Evolutionary conservation across 2,329 filamentous ascomycete genomes (phyloP), one percentile per base, ranked within the genome.

Genomic region (Diaporthe ampelina): DNA sequence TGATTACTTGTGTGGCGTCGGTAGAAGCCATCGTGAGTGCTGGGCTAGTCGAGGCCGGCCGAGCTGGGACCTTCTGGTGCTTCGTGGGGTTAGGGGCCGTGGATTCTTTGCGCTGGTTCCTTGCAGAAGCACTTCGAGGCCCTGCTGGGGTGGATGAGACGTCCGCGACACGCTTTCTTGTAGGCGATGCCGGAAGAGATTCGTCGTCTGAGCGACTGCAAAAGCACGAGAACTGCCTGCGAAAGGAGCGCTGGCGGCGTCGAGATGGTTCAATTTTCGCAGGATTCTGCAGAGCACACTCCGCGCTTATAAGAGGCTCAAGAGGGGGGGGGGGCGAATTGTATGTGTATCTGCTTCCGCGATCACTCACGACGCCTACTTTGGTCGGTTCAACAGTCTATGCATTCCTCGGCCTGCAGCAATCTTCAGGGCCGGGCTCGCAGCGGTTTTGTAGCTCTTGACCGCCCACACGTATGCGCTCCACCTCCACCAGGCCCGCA

Each of bases 201-300:
- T 65, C 59, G 59, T 65, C 43, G 26, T 50, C 43, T 17, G 26
- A 35, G 19, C 59, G 59, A 29, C 26, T 65, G 15, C 40, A 48
- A 35, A 65, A 50, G 59, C 59, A 65, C 59, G 43, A 50, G 9
- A 48, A 35, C 59, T 50, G 48, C 59, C 40, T 65, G 40, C 59
- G 43, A 35, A 65, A 50, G 59, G 17, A 65, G 17, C 26, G 59
- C 59, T 35, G 26, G 29, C 4, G 24, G 15, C 32, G 17, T 32
- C 24, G 45, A 32, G 40, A 2, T 29, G 40, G 59, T n/a, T 26
- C 43, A 65, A 65, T 65, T 26, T 48, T 65, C 35, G n/a, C 19
- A 48, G 8, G 19, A 17, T 43, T 21, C 40, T 50, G 59, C 59
- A 65, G 59, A 65, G 59, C 19, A 43, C 26, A 65, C 59, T 65